Evolutionary conservation across 176 grass and related monocot genomes (phyloP).

Genomic region (Juncus inflexus): DNA sequence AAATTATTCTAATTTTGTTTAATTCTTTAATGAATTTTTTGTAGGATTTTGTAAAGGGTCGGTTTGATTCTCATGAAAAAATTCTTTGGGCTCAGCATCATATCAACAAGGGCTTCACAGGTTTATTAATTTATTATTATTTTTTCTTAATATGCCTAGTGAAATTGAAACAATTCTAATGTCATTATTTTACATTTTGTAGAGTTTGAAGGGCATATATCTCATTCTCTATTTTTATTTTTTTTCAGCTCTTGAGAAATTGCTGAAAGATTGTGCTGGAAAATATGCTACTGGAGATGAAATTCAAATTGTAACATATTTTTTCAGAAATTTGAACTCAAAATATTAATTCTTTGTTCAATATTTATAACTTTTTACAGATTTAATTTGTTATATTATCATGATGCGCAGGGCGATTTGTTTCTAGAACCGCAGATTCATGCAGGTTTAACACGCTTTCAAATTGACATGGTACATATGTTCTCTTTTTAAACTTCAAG

Average conservation of each 20-base stretch:
- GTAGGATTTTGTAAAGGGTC: constrained; percentile 51
- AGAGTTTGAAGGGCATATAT: neutral
- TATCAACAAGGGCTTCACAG: constrained; percentile 81
- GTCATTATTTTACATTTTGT: constrained; percentile 8
- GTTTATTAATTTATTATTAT: constrained; percentile 28
- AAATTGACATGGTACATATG: constrained; percentile 65
- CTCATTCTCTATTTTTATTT: neutral
- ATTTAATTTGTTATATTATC: constrained; percentile 14
- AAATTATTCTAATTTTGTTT: neutral
- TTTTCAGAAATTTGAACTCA: constrained; percentile 12
- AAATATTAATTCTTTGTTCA: constrained; percentile 6
- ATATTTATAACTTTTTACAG: neutral
- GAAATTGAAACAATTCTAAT: neutral
- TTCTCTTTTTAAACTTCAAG: neutral
- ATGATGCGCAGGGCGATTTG: constrained; percentile 52
- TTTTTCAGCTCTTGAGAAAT: constrained; percentile 68
- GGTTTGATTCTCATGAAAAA: constrained; percentile 39
- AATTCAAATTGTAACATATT: constrained; percentile 56
- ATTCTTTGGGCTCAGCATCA: constrained; percentile 49
- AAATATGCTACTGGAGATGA: constrained; percentile 81
- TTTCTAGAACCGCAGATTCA: constrained; percentile 69
- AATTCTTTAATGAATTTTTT: constrained; percentile 7
- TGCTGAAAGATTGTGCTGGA: constrained; percentile 51
- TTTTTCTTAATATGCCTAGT: neutral
- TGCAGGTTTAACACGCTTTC: constrained; percentile 46